Base-by-base conservation (phyloP, 345 rosid genomes). In the Populus pruinosa region DNA sequence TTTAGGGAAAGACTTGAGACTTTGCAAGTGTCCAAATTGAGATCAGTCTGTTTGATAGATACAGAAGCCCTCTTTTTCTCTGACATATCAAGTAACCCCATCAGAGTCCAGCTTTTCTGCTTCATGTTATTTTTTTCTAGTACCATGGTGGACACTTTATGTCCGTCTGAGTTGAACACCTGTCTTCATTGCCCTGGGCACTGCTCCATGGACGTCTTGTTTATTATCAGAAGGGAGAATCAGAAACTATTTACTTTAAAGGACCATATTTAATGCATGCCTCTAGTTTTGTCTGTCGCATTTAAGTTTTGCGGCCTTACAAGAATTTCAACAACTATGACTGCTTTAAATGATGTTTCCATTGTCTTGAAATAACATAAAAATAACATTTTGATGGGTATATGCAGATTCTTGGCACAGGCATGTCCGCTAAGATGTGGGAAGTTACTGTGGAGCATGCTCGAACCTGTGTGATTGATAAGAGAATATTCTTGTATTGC, bases 371-470 rank as follows among this genome's bases (percentile, higher is more conserved):
- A 74, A 38, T 39, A 43, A 0, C 72, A 16, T 72, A 65, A 44
- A 35, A 20, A 10, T 59, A n/a, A 59, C 64, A 71, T 74, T 65
- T 16, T 68, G 53, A 62, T 77, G 73, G 74, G 61, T 73, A 18
- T 70, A 23, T 84, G 85, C 87, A 96, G 99, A 87, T 93, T 81
- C 95, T 96, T 59, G 99, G 99, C 72, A 87, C 97, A 5, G 99
- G 99, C 29, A 96, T 96, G 99, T 96, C 99, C 74, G 89, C 98
- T 50, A 96, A 93, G 89, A 96, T 92, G 98, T 96, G 99, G 98
- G 99, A 96, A 76, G 90, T 93, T 63, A 91, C 97, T 0, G 80
- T 92, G 65, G 97, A 93, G 75, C 99, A 96, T 85, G 97, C 99
- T 69, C 87, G 84, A 63, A 88, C 98, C 1, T 96, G 98, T 76